These are phyloP conservation scores for Moelleriella libera DNA, from an alignment of 2,329 filamentous ascomycete species.

Conservation along the genomic window DNA sequence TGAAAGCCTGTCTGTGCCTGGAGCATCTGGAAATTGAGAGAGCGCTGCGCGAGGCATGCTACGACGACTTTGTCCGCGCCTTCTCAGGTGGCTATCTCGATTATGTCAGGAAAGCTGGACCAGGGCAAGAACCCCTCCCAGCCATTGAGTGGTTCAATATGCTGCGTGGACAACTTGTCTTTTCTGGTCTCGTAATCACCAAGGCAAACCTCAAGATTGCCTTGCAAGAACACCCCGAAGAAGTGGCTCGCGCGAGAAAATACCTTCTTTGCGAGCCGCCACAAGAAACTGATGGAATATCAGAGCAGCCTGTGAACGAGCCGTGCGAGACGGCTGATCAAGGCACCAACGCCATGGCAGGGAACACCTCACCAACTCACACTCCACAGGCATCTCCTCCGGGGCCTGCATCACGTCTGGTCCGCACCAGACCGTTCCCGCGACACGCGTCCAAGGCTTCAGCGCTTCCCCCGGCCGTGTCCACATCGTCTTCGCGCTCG, in stretches of 20 bases:
- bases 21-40: slow-evolving; percentile 19
- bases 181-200: slow-evolving; percentile 18
- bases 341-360: not conserved
- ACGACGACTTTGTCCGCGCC: slow-evolving; percentile 36
- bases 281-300: not conserved
- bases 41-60: slow-evolving; percentile 26
- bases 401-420: not conserved
- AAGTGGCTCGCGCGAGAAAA: slow-evolving; percentile 11
- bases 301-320: not conserved
- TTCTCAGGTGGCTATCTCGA: slow-evolving; percentile 26
- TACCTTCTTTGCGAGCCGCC: not conserved
- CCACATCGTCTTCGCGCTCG: slow-evolving; percentile 6
- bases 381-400: not conserved
- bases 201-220: slow-evolving; percentile 19
- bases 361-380: not conserved
- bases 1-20: slow-evolving; percentile 29
- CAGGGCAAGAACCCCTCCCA: slow-evolving; percentile 15
- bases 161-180: slow-evolving; percentile 13
- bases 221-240: slow-evolving; percentile 17
- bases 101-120: slow-evolving; percentile 20
- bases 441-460: slow-evolving; percentile 4
- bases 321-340: not conserved
- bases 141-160: slow-evolving; percentile 28
- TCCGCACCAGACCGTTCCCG: not conserved
- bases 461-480: slow-evolving; percentile 7